These are phyloP conservation scores for Barbarea vulgaris DNA, from an alignment of 345 rosid genomes.

Conservation along the genomic window DNA sequence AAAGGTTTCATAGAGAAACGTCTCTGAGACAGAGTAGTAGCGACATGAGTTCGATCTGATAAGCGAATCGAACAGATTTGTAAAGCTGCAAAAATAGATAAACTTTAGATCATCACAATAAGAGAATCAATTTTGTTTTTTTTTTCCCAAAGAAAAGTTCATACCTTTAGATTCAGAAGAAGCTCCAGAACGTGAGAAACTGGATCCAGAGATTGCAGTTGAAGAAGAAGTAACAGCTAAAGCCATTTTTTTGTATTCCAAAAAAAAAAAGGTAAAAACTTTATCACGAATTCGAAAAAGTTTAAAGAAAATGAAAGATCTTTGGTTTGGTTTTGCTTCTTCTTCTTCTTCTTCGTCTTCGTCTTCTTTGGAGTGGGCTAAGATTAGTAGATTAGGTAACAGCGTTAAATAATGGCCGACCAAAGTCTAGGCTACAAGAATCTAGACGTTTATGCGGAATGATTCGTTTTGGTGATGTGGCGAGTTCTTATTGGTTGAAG, in stretches of 20 bases:
- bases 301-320: neutral
- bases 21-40: conserved; percentile 37
- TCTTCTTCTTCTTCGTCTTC: neutral
- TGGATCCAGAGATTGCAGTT: conserved; percentile 48
- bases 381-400: neutral
- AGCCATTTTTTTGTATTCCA: conserved; percentile 50
- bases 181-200: conserved; percentile 43
- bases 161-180: conserved; percentile 55
- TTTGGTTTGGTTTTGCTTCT: neutral
- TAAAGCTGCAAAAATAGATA: conserved; percentile 45
- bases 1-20: conserved; percentile 49
- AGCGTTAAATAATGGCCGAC: conserved; percentile 48
- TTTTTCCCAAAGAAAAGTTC: neutral
- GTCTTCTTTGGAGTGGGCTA: neutral
- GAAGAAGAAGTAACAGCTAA: conserved; percentile 60
- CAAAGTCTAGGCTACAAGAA: conserved; percentile 47
- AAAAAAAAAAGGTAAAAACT: neutral
- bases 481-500: conserved; percentile 9
- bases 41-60: conserved; percentile 47
- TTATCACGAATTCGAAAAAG: neutral
- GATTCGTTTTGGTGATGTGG: conserved; percentile 44
- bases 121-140: neutral
- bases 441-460: conserved; percentile 45
- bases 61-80: conserved; percentile 62
- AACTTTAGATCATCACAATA: neutral